Conservation (phyloP, 225 moss, liverwort and hornwort genomes). For the Thuidium tamariscinum region DNA sequence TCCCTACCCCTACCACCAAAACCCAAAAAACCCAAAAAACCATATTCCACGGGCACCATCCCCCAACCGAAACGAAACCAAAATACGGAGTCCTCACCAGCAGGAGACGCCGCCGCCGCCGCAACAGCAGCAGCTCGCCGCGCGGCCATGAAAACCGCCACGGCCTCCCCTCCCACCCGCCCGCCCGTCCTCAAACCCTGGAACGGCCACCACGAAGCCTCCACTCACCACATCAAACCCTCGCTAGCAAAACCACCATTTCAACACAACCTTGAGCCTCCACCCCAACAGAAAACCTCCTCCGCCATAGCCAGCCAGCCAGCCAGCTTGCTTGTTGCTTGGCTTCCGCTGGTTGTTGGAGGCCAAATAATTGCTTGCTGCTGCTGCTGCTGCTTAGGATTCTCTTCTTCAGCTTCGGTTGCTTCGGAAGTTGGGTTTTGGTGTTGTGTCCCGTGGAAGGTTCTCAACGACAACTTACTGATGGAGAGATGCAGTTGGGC, state of each 20-base stretch:
- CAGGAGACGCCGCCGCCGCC: slow-evolving; percentile 41
- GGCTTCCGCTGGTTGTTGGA: background rate
- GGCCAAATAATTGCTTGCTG: background rate
- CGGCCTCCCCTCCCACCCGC: background rate
- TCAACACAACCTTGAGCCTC: background rate
- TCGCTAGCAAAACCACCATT: background rate
- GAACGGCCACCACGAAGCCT: background rate
- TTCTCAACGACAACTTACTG: background rate
- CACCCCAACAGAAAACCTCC: background rate
- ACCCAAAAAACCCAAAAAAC: background rate
- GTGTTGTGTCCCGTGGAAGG: background rate
- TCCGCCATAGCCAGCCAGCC: background rate
- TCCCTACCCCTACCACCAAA: background rate
- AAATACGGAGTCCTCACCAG: background rate
- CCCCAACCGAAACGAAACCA: background rate
- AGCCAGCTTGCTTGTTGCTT: background rate
- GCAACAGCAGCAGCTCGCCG: slow-evolving; percentile 48
- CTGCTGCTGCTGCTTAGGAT: background rate
- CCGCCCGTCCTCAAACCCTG: background rate
- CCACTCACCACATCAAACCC: background rate
- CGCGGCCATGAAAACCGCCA: slow-evolving; percentile 44
- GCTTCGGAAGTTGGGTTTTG: background rate
- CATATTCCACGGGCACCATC: background rate
- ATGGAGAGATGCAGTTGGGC: background rate
- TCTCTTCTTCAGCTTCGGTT: background rate